Conservation (phyloP, 1,284 basidiomycete genomes). For the Ceratobasidium sp. region DNA sequence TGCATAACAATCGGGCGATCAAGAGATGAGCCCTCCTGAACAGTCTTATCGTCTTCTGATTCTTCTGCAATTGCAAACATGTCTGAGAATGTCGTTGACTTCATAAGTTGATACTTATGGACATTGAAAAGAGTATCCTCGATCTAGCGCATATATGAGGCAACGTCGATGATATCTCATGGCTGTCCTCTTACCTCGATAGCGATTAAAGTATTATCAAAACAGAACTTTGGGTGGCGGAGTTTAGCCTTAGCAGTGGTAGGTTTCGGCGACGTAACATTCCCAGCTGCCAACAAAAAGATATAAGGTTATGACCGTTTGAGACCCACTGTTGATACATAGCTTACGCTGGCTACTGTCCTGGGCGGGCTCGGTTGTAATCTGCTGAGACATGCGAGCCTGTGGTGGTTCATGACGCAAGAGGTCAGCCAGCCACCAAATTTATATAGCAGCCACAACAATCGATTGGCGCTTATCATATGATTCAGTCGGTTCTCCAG, state of each 20-base stretch:
- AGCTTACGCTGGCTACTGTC: too few relatives aligned
- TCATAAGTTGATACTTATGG: constrained; percentile 48
- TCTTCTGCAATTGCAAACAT: background rate
- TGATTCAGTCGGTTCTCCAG: constrained; percentile 4
- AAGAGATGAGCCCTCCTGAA: constrained; percentile 21
- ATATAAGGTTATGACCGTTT: too few relatives aligned
- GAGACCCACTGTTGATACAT: too few relatives aligned
- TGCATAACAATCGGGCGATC: constrained; percentile 9
- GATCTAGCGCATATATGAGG: constrained; percentile 50
- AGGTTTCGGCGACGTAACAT: background rate
- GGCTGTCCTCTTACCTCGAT: background rate
- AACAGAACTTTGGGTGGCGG: constrained; percentile 21
- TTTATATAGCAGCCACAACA: constrained; percentile 6
- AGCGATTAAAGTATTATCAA: background rate
- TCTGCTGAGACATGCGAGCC: too few relatives aligned
- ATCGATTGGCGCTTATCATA: background rate
- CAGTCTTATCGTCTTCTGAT: background rate
- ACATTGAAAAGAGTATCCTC: constrained; percentile 56
- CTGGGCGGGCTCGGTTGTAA: too few relatives aligned
- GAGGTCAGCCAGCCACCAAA: background rate
- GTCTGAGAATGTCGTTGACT: too few relatives aligned
- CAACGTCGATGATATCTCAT: background rate
- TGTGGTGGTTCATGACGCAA: too few relatives aligned
- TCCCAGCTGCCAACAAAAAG: background rate
- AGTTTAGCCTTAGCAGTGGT: background rate